Evolutionary conservation across 2,329 filamentous ascomycete species (phyloP), one percentile per base, ranked within the genome.

Genomic region (Hymenotorrendiella dingleyae): DNA sequence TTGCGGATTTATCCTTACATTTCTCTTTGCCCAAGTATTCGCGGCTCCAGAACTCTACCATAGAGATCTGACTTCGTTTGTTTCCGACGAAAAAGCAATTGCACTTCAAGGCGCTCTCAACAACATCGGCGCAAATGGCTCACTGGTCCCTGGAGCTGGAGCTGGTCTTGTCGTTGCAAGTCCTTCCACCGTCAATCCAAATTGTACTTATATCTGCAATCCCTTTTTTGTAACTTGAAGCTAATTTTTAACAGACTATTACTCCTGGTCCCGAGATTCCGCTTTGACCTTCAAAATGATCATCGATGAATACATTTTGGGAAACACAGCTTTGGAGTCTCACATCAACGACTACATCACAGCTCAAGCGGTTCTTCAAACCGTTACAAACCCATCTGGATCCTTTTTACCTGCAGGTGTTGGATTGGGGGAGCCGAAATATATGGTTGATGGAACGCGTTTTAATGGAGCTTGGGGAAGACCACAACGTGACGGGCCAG

Each of bases 401-500:
- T 48, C 52, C 4, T 48, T 60, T 22, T 62, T 74, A 2, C 64
- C 67, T 3, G 58, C 63, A 4, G 66, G 68, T 30, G 61, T 63
- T 19, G 74, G 74, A 3, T 62, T 90, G 3, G 86, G 74, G 20
- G 86, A 91, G 62, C 74, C 85, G 37, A 90, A 90, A 64, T 90
- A 76, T 62, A 68, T 81, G 42, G 77, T 80, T 33, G 73, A 87
- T 49, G 65, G 75, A 42, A 76, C 69, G 3, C 68, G 76, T 5
- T 88, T 77, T 59, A 84, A 77, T 7, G 81, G 76, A 21, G 55
- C 56, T 12, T 60, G 58, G 58, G 57, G 84, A 17, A 77, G 86
- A 20, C 86, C 86, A 12, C 86, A 93, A 63, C 74, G 82, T 21
- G 86, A 93, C 60, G 86, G 86, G 0, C 86, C 86, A 19, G 78